Evolutionary conservation across 176 grass and related monocot genomes (phyloP), one percentile per base, ranked within the genome.

Genomic region (Aegilops tauschii): DNA sequence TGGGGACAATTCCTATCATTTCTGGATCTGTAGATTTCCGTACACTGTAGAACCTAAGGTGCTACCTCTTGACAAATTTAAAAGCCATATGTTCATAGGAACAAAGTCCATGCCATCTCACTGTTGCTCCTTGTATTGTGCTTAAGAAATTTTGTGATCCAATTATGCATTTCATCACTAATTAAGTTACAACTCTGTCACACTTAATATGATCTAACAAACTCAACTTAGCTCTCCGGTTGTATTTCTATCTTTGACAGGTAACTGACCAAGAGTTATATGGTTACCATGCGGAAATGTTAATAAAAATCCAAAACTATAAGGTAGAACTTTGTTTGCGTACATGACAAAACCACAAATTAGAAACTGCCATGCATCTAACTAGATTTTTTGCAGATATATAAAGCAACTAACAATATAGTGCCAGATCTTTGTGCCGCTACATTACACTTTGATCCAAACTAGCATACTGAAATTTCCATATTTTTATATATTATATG

Each of bases 131-230:
- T 2, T 45, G 13, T 12, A 39, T 68, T 81, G 27, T 49, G 39
- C 27, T 66, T 64, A 13, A 25, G 4, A 81, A 50, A 11, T 32
- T 81, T 28, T n/a, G 66, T 68, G 17, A 68, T 68, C 34, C 8
- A 39, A n/a, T 37, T 70, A n/a, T 70, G 34, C 68, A 70, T 69
- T 21, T 32, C 40, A 68, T 66, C 47, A 47, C 79, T 13, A 80
- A 80, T 61, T 80, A 64, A 64, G 59, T 36, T 80, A 83, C 23
- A 83, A 42, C 10, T n/a, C 35, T 52, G 49, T 52, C 49, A 61
- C 14, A 61, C 32, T 56, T 72, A 27, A 72, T 69, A 59, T 28
- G 13, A 72, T 40, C 50, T 59, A 83, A 39, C n/a, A 9, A 71
- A 21, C 25, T 69, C 17, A 69, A 68, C 12, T 69, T 17, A 10